Evolutionary conservation across 805 yeast genomes (phyloP), one percentile per base, ranked within the genome.

Genomic region (Ogataea haglerorum): DNA sequence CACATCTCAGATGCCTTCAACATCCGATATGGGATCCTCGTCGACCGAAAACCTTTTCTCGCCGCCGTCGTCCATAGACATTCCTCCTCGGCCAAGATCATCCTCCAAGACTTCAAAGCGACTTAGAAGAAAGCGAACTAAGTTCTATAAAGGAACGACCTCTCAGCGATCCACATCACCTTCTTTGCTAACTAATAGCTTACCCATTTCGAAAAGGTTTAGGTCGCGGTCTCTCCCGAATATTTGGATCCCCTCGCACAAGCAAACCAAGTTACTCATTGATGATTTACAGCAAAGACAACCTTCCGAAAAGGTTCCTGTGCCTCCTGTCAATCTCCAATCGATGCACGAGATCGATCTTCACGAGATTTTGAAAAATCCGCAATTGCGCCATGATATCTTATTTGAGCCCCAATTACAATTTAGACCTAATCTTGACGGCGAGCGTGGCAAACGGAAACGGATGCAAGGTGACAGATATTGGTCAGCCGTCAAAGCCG

Each of bases 381-480:
- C 96, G 3, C 96, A 88, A 60, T 69, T 90, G 42, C 76, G 98
- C 48, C 98, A 90, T 62, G 98, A 91, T 60, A 86, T 91, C 39
- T 72, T 88, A 10, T 90, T 90, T 58, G 96, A 90, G 65, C 95
- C 96, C 13, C 86, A 85, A 56, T 69, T 90, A 44, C 96, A 89
- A 67, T 87, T 90, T 62, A 76, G 97, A 59, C 95, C 95, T 21
- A 86, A 87, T 56, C 68, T 89, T 50, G 96, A 86, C 60, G 95
- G 95, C 37, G 97, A 90, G 64, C 70, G 96, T 37, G 95, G 95
- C 19, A 73, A 80, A 45, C 73, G 89, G 40, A 87, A 89, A 72
- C 82, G 78, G 63, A 62, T 73, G 42, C 70, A 82, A 31, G 82
- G 88, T 35, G 95, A 87, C 57, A 80, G 75, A 53, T 90, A 89